These are phyloP conservation scores for Eucalyptus pauciflora DNA, from an alignment of 345 rosid species.

Conservation along the genomic window DNA sequence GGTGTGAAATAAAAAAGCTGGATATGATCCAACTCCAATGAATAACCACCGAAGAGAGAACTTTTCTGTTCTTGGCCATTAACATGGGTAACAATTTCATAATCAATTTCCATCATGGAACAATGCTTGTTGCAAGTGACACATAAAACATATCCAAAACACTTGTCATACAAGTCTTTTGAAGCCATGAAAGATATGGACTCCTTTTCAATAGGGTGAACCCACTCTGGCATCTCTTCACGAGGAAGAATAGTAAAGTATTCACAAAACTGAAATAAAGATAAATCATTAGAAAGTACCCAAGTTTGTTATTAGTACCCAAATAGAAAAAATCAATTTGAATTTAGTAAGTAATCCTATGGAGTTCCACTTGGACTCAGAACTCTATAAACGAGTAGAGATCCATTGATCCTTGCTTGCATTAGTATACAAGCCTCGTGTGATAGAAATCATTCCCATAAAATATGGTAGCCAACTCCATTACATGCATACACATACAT, in stretches of 20 bases:
- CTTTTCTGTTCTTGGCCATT: background rate
- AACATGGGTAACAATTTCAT: background rate
- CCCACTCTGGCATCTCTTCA: background rate
- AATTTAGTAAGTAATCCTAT: background rate
- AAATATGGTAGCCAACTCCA: too few relatives aligned
- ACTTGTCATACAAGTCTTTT: background rate
- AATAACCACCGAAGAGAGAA: rapidly evolving
- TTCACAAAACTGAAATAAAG: rapidly evolving
- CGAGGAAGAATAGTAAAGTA: rapidly evolving
- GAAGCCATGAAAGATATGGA: background rate
- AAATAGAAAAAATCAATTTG: background rate
- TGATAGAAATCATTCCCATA: too few relatives aligned
- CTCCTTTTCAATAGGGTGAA: background rate
- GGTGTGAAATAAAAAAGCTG: rapidly evolving
- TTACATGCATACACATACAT: too few relatives aligned
- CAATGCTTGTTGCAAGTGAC: too few relatives aligned
- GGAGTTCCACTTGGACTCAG: background rate
- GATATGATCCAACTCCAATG: too few relatives aligned
- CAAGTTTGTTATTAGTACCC: background rate
- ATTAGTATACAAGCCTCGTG: background rate
- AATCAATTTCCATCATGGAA: too few relatives aligned
- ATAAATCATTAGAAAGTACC: background rate
- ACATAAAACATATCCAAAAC: background rate
- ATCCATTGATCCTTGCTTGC: background rate
- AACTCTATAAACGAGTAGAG: background rate